Base-by-base conservation (phyloP, 129 eudicot species). In the Glebionis coronaria region DNA sequence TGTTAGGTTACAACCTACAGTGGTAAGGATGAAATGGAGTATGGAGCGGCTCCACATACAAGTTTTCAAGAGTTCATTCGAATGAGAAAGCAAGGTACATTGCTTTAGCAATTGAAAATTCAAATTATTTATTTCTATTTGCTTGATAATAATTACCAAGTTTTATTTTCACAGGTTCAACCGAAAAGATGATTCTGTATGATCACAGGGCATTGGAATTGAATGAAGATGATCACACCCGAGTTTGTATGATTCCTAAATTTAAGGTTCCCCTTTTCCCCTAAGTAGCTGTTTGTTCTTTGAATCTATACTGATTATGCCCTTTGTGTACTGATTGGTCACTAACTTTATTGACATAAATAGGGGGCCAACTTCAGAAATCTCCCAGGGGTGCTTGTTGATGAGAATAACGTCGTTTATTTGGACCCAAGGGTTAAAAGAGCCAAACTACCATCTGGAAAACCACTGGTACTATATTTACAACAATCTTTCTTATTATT, bases 301-400 rank as follows among this genome's bases (percentile, higher is more conserved):
- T 56, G 12, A n/a, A 56, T 56, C 11, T 29, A 2, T 18, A 74
- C n/a, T 51, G 19, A 0, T n/a, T n/a, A n/a, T n/a, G n/a, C n/a
- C n/a, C 12, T 50, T 44, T 44, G 21, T 19, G 54, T 13, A 9
- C 49, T 46, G 31, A 44, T 42, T 72, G 6, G 15, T 46, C 19
- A 44, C 67, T 35, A 3, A 53, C n/a, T 12, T n/a, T 55, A 14
- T 21, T 35, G 47, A 72, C 42, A 64, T 3, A 11, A 54, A 25
- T 76, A 88, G 96, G 96, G 96, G 14, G 92, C 96, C 29, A 85
- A 83, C 66, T 88, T 88, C 20, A 77, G 96, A 54, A 64, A 88
- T 67, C 18, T 85, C 29, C 80, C 79, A 13, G 96, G 96, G 44
- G 75, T 88, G 4, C 19, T 20, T 12, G 85, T 88, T 73, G 71